These are phyloP conservation scores for Cytospora piceae DNA, from an alignment of 2,329 filamentous ascomycete genomes.

Conservation along the genomic window DNA sequence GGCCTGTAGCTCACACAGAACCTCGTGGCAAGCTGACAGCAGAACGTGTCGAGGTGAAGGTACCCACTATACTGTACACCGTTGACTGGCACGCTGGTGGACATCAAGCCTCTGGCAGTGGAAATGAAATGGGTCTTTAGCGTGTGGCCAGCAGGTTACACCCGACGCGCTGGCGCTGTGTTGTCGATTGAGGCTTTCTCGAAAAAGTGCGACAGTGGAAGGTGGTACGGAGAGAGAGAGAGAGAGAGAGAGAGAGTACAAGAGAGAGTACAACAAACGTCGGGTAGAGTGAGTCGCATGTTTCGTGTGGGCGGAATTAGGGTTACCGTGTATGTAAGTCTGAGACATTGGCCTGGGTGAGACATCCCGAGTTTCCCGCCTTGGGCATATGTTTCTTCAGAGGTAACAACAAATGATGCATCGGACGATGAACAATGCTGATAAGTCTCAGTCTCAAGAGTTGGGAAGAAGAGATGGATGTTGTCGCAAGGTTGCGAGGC, in stretches of 20 bases:
- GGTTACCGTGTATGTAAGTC: slow-evolving; percentile 3
- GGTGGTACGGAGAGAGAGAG: background rate
- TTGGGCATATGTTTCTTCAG: background rate
- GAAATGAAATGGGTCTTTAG: background rate
- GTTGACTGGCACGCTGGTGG: slow-evolving; percentile 1
- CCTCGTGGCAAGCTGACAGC: slow-evolving; percentile 17
- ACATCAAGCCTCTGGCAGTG: background rate
- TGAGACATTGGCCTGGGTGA: slow-evolving; percentile 17
- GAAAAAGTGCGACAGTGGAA: background rate
- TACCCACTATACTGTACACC: background rate
- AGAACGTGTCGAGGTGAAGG: background rate
- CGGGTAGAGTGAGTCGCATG: slow-evolving; percentile 2
- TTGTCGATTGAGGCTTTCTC: background rate
- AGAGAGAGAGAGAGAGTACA: too few species aligned
- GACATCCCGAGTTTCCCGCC: background rate
- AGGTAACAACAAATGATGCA: background rate
- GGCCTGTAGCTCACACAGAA: slow-evolving; percentile 2
- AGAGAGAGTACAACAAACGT: background rate
- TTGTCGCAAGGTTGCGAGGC: too few species aligned
- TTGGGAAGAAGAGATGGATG: background rate
- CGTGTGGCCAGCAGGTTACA: background rate
- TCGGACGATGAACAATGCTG: too few species aligned
- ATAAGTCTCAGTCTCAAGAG: background rate
- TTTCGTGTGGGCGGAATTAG: slow-evolving; percentile 14
- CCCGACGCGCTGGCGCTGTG: background rate